These are phyloP conservation scores for Sugiyamaella floridensis DNA, from an alignment of 805 yeast species.

Conservation along the genomic window DNA sequence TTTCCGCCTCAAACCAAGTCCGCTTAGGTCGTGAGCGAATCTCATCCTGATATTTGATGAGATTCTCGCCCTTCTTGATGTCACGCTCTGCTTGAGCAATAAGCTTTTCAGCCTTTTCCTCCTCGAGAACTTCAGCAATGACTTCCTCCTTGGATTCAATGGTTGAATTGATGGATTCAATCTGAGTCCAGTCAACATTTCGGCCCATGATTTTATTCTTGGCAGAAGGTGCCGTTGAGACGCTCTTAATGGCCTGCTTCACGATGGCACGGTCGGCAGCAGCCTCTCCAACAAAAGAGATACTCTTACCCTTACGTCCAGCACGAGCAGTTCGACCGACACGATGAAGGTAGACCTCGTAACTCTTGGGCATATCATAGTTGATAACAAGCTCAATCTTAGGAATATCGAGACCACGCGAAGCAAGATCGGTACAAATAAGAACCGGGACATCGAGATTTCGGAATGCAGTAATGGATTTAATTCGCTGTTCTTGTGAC, in stretches of 20 bases:
- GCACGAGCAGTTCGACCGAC: constrained; percentile 99
- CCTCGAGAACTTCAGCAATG: constrained; percentile 71
- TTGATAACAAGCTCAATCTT: constrained; percentile 92
- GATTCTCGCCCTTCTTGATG: constrained; percentile 73
- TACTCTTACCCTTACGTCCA: constrained; percentile 89
- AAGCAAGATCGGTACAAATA: constrained; percentile 95
- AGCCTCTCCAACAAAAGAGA: constrained; percentile 89
- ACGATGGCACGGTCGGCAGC: constrained; percentile 84
- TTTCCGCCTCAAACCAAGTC: constrained; percentile 84
- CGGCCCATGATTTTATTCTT: constrained; percentile 61
- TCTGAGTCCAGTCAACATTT: constrained; percentile 82
- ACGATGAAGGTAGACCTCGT: constrained; percentile 90
- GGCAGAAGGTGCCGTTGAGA: constrained; percentile 38
- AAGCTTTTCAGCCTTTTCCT: constrained; percentile 86
- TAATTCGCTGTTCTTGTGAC: constrained; percentile 85
- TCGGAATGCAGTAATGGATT: constrained; percentile 75
- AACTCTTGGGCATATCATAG: constrained; percentile 90
- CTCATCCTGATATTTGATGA: constrained; percentile 72
- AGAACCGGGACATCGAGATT: constrained; percentile 76
- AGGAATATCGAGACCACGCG: constrained; percentile 98
- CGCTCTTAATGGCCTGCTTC: constrained; percentile 76
- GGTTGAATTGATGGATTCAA: constrained; percentile 58
- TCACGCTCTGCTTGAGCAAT: constrained; percentile 87
- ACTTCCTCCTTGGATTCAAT: constrained; percentile 54
- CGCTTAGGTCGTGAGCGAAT: constrained; percentile 86